Base-by-base conservation (phyloP, 306 rosid species). In the Castanea crenata region DNA sequence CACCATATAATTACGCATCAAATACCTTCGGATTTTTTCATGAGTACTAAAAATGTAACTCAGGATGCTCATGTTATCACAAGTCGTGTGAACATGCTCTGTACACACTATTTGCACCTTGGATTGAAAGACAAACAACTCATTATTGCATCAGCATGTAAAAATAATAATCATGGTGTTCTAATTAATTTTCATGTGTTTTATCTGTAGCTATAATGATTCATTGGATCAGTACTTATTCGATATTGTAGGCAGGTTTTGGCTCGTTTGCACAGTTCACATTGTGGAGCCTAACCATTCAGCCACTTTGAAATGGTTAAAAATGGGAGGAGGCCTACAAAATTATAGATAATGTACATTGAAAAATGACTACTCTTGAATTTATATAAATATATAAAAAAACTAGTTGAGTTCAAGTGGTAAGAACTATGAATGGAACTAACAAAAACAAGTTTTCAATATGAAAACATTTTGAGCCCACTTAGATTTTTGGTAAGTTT, bases 121-220 rank as follows among this genome's bases (percentile, higher is more conserved):
- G 74, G 85, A 86, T 82, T 84, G 77, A 74, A 82, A 81, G 64
- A 74, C 61, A 78, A 85, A 84, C 27, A 85, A 82, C 32, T 54
- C 78, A 84, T 87, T 64, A 82, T 84, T 87, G 80, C 77, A 82
- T 79, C 85, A 82, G 85, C 90, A 84, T 84, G 90, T 83, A 87
- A 79, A 62, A 81, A 61, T 71, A 54, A 81, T 84, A 73, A 87
- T 87, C 80, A 81, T 84, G 78, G 15, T 75, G 6, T 69, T 63
- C 75, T 81, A 71, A 70, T 73, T 79, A 9, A 63, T 11, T 20
- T 29, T 21, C 31, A 59, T 59, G 67, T 59, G 14, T 21, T 59
- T 23, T 21, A 4, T 16, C 23, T 1, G n/a, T 74, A 71, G 76
- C 80, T 85, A 83, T 61, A 79, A 86, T 82, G 79, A 74, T 78